These are phyloP conservation scores for Ascochyta fabae DNA, from an alignment of 2,329 filamentous ascomycete genomes.

Conservation along the genomic window DNA sequence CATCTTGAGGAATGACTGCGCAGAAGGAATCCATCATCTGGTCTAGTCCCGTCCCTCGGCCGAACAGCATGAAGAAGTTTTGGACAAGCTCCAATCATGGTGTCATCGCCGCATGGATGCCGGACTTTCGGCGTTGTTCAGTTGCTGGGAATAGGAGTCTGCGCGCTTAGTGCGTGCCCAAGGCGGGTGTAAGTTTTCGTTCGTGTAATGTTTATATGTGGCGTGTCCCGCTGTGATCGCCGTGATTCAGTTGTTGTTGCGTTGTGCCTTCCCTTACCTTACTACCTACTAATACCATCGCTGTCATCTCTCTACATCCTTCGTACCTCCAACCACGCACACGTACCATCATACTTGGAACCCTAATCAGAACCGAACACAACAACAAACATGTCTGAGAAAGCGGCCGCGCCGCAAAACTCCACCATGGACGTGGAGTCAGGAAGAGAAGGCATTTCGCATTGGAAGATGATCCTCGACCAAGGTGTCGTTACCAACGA, in stretches of 20 bases:
- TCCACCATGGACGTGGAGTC: slow-evolving; percentile 41
- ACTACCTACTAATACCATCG: slow-evolving; percentile 7
- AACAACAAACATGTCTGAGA: slow-evolving; percentile 24
- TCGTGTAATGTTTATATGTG: slow-evolving; percentile 15
- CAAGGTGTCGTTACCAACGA: slow-evolving; percentile 48
- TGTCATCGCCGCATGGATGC: slow-evolving; percentile 13
- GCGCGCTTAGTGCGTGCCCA: slow-evolving; percentile 1
- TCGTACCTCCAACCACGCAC: slow-evolving; percentile 2
- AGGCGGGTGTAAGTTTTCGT: slow-evolving; percentile 6
- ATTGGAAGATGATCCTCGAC: slow-evolving; percentile 47
- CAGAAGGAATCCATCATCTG: background rate
- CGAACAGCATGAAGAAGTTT: slow-evolving; percentile 14
- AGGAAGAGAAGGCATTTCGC: slow-evolving; percentile 42
- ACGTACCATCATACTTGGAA: slow-evolving; percentile 5
- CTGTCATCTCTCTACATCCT: background rate
- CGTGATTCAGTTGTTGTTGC: slow-evolving; percentile 3
- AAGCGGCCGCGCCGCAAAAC: slow-evolving; percentile 22
- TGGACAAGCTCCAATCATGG: slow-evolving; percentile 11
- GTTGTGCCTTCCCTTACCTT: slow-evolving; percentile 5
- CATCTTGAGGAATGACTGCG: background rate
- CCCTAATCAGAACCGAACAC: background rate
- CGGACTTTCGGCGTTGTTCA: slow-evolving; percentile 1
- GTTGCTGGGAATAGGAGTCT: slow-evolving; percentile 15
- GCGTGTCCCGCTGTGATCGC: slow-evolving; percentile 17
- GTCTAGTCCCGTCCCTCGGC: slow-evolving; percentile 12